Percentiles rank a stretch among this genome's conserved stretches.
Conservation (phyloP, 2,329 filamentous ascomycete species). For the Colletotrichum theobromicola region DNA sequence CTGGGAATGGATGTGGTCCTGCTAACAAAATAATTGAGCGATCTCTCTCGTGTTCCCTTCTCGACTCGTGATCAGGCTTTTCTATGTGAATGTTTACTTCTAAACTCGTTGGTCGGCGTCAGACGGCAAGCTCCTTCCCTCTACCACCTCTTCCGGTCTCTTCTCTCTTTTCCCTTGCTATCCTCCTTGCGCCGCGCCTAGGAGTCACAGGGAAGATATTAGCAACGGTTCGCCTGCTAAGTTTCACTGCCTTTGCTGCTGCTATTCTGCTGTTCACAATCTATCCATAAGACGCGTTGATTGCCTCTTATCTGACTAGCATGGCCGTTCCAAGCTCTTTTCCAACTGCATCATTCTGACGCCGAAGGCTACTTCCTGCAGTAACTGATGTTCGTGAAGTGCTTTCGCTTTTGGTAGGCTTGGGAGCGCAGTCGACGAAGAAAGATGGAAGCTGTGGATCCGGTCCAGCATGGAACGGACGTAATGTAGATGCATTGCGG, state of each 20-base stretch:
- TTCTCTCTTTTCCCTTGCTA: not conserved
- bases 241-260: not conserved
- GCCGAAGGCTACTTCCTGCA: not conserved
- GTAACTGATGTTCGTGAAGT: not conserved
- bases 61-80: not conserved
- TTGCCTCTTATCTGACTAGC: not conserved
- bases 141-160: not conserved
- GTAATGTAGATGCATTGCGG: not conserved
- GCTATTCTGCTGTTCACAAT: not conserved
- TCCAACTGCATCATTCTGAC: not conserved
- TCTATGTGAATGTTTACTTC: not conserved
- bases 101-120: not conserved
- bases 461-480: not conserved
- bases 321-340: not conserved
- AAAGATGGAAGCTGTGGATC: not conserved
- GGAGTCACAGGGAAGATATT: not conserved
- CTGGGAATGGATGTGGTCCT: not conserved
- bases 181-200: not conserved
- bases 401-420: not conserved
- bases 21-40: not conserved
- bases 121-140: not conserved
- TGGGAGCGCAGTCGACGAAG: not conserved
- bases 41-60: not conserved
- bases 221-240: not conserved
- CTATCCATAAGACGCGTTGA: not conserved